A percentile compares a stretch with the other conserved stretches of the same genome.
These are phyloP conservation scores for Fusarium sambucinum DNA, from an alignment of 2,329 filamentous ascomycete genomes.

Conservation along the genomic window DNA sequence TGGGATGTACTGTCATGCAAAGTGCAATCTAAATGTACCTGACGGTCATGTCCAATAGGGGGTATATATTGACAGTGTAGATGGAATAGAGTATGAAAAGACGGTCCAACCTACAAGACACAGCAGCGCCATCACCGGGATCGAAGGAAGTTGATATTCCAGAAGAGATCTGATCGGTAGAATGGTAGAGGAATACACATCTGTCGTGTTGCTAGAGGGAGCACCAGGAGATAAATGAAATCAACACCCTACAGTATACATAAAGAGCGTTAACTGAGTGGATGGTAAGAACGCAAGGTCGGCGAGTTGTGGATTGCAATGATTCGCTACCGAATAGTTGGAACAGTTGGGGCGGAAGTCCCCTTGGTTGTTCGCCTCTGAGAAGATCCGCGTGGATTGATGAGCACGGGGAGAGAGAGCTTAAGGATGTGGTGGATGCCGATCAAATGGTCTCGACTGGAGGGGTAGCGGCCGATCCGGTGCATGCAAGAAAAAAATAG, in stretches of 20 bases:
- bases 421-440: constrained; percentile 19
- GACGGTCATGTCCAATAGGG: neutral
- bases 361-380: constrained; percentile 21
- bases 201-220: neutral
- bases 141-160: constrained; percentile 8
- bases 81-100: neutral
- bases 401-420: constrained; percentile 10
- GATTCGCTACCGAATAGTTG: constrained; percentile 32
- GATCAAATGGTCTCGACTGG: constrained; percentile 40
- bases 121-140: neutral
- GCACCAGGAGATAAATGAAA: neutral
- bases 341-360: constrained; percentile 25
- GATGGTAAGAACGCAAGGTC: neutral
- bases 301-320: neutral
- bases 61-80: neutral
- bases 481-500: constrained; percentile 1
- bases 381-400: constrained; percentile 9
- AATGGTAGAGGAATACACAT: too few relatives aligned
- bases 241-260: neutral
- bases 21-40: neutral
- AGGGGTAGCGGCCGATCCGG: constrained; percentile 22
- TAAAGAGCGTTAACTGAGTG: neutral
- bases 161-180: too few relatives aligned
- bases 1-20: neutral
- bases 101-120: constrained; percentile 1